These are phyloP conservation scores for Geoglossum cookeanum DNA, from an alignment of 2,329 filamentous ascomycete genomes.

Conservation along the genomic window DNA sequence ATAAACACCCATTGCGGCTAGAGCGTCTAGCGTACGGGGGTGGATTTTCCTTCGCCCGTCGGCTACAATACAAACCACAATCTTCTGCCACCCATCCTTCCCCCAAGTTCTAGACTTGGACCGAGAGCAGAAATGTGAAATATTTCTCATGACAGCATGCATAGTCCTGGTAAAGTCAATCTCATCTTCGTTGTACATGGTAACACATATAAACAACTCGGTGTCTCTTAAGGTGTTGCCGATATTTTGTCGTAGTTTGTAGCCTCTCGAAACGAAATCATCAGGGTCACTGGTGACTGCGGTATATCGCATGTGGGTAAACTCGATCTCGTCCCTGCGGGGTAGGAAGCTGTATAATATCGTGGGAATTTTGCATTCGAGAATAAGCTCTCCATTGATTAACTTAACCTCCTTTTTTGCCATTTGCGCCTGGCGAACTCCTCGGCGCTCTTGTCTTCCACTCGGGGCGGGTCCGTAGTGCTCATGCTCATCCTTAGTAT, in stretches of 20 bases:
- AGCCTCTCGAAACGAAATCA: slow-evolving; percentile 74
- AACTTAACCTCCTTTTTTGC: slow-evolving; percentile 84
- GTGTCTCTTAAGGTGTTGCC: slow-evolving; percentile 71
- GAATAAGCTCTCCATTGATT: slow-evolving; percentile 91
- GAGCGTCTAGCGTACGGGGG: slow-evolving; percentile 75
- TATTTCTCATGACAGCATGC: slow-evolving; percentile 98
- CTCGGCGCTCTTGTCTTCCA: slow-evolving; percentile 70
- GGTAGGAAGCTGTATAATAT: slow-evolving; percentile 96
- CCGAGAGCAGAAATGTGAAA: slow-evolving; percentile 86
- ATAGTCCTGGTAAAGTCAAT: slow-evolving; percentile 93
- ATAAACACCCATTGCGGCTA: slow-evolving; percentile 94
- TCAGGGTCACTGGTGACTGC: slow-evolving; percentile 97
- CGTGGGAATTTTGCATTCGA: slow-evolving; percentile 98
- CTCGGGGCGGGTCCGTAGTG: slow-evolving; percentile 78
- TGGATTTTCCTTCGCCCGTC: slow-evolving; percentile 90
- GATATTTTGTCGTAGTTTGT: slow-evolving; percentile 83
- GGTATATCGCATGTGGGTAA: slow-evolving; percentile 97
- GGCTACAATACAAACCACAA: slow-evolving; percentile 90
- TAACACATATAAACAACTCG: slow-evolving; percentile 89
- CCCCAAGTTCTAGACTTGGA: slow-evolving; percentile 92
- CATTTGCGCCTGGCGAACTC: slow-evolving; percentile 73
- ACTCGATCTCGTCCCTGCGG: slow-evolving; percentile 79
- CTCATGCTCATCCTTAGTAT: slow-evolving; percentile 41
- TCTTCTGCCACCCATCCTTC: slow-evolving; percentile 95
- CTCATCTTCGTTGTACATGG: slow-evolving; percentile 99